Conservation (phyloP, 108 stramenopile species). For the Nitzschia sp. region DNA sequence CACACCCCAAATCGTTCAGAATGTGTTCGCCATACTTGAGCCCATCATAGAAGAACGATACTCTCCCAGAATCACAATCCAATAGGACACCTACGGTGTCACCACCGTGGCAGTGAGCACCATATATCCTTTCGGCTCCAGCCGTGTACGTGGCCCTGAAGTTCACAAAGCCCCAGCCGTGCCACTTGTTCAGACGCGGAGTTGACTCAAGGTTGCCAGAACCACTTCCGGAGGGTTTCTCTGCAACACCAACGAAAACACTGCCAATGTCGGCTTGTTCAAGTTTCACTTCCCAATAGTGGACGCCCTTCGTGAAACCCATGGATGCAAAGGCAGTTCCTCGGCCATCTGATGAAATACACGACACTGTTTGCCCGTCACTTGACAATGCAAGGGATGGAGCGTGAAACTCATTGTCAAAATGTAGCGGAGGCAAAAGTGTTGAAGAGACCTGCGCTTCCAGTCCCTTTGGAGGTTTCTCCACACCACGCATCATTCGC, state of each 20-base stretch:
- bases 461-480: neutral
- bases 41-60: slow-evolving; percentile 94
- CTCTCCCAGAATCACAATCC: slow-evolving; percentile 90
- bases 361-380: slow-evolving; percentile 71
- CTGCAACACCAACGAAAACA: slow-evolving; percentile 91
- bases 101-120: slow-evolving; percentile 85
- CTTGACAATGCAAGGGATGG: slow-evolving; percentile 62
- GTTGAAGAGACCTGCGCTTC: slow-evolving; percentile 22
- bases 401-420: slow-evolving; percentile 75
- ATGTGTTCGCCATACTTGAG: slow-evolving; percentile 95
- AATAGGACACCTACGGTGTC: slow-evolving; percentile 94
- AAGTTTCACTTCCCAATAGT: slow-evolving; percentile 95
- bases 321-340: slow-evolving; percentile 70
- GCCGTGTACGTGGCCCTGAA: slow-evolving; percentile 87
- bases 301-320: slow-evolving; percentile 89
- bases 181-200: slow-evolving; percentile 74
- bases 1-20: slow-evolving; percentile 92
- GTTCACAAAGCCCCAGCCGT: slow-evolving; percentile 92
- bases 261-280: slow-evolving; percentile 90
- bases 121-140: slow-evolving; percentile 88
- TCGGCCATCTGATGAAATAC: slow-evolving; percentile 69
- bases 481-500: slow-evolving; percentile 45
- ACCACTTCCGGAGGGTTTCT: slow-evolving; percentile 72
- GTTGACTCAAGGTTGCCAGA: slow-evolving; percentile 53
- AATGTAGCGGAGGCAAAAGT: slow-evolving; percentile 58